A percentile compares a stretch with the other conserved stretches of the same genome.
phyloP scores from a whole-genome alignment of 2,329 filamentous ascomycete species.

The Pseudocercospora fuligena region DNA sequence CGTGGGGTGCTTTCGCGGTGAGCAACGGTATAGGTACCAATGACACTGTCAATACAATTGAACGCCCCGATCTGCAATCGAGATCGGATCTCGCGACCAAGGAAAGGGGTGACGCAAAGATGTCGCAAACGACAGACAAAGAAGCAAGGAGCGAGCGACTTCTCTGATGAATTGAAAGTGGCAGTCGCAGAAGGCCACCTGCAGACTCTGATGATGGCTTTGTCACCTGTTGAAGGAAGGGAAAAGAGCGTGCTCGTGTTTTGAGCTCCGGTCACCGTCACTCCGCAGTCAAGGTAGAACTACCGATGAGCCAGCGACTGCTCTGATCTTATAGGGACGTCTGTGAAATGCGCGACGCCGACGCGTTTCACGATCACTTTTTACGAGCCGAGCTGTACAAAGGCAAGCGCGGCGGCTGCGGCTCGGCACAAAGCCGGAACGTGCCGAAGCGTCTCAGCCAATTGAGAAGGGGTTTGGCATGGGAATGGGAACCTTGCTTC shows the following conservation, averaged over 20 bases:
- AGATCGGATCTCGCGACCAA: background rate
- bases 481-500: background rate
- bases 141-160: background rate
- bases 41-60: background rate
- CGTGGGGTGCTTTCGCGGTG: background rate
- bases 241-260: too few relatives aligned
- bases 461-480: background rate
- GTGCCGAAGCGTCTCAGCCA: background rate
- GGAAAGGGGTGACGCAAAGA: background rate
- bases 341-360: background rate
- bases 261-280: background rate
- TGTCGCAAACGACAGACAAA: background rate
- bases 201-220: background rate
- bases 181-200: background rate
- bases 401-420: too few relatives aligned
- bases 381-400: too few relatives aligned
- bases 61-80: background rate
- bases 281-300: too few relatives aligned
- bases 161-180: background rate
- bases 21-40: too few relatives aligned
- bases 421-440: too few relatives aligned
- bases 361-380: background rate
- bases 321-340: background rate
- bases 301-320: background rate
- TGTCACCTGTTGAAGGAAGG: too few relatives aligned